These are phyloP conservation scores for Tricholoma bakamatsutake DNA, from an alignment of 768 basidiomycete species.

Conservation along the genomic window DNA sequence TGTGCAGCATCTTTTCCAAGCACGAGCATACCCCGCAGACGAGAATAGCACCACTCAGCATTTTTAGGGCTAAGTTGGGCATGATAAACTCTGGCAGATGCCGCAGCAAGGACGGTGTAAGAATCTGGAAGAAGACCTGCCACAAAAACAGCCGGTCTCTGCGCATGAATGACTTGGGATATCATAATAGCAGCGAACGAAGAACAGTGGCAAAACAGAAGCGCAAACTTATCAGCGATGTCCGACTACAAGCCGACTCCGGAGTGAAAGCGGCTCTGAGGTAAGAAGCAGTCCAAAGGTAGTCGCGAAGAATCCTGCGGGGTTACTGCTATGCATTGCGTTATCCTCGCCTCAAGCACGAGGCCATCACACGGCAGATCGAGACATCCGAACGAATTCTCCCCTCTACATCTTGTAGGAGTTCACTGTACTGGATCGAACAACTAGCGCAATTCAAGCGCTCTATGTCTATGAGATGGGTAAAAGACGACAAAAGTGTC, in stretches of 20 bases:
- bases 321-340: slow-evolving; percentile 10
- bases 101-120: slow-evolving; percentile 47
- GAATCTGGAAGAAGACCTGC: slow-evolving; percentile 16
- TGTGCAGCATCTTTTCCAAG: slow-evolving; percentile 42
- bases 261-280: slow-evolving; percentile 5
- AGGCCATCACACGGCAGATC: slow-evolving; percentile 5
- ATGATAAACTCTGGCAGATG: slow-evolving; percentile 57
- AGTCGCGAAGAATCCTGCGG: slow-evolving; percentile 7
- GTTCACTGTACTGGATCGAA: background rate
- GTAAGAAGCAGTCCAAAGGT: slow-evolving; percentile 9
- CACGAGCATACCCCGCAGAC: slow-evolving; percentile 53
- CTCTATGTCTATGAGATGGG: background rate
- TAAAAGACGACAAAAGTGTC: background rate
- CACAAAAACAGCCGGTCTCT: slow-evolving; percentile 4
- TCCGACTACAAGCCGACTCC: background rate
- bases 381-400: background rate
- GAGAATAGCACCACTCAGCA: slow-evolving; percentile 54
- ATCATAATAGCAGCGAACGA: slow-evolving; percentile 8
- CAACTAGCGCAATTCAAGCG: background rate
- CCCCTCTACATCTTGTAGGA: background rate
- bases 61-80: slow-evolving; percentile 42
- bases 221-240: background rate
- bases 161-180: slow-evolving; percentile 12
- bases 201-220: background rate
- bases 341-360: slow-evolving; percentile 14